These are phyloP conservation scores for Eutypa lata DNA, from an alignment of 2,329 filamentous ascomycete species.

Conservation along the genomic window DNA sequence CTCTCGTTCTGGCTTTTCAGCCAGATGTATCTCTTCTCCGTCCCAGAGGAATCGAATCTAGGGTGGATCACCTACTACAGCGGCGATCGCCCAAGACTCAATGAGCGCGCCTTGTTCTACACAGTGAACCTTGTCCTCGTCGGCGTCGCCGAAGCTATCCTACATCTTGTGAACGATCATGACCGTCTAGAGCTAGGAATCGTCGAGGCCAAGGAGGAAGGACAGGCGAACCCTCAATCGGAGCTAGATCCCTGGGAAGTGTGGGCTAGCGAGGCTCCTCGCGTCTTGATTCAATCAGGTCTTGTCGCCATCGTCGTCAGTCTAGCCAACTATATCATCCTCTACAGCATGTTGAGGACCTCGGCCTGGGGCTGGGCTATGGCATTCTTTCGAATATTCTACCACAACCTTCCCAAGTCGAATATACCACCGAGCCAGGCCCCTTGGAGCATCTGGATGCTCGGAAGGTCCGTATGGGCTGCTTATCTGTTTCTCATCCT, in stretches of 20 bases:
- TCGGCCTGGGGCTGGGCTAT: constrained; percentile 68
- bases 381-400: constrained; percentile 67
- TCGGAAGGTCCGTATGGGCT: constrained; percentile 56
- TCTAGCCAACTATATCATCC: constrained; percentile 43
- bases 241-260: constrained; percentile 23
- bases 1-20: constrained; percentile 77
- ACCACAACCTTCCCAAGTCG: constrained; percentile 67
- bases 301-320: constrained; percentile 33
- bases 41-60: constrained; percentile 57
- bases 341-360: constrained; percentile 64
- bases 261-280: constrained; percentile 40
- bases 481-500: constrained; percentile 66
- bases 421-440: constrained; percentile 58
- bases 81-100: constrained; percentile 71
- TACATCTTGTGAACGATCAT: constrained; percentile 71
- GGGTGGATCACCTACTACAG: constrained; percentile 70
- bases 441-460: constrained; percentile 55
- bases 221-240: constrained; percentile 12
- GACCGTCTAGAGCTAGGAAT: constrained; percentile 60
- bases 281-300: constrained; percentile 19
- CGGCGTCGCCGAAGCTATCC: constrained; percentile 64
- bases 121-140: constrained; percentile 67
- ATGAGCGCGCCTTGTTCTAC: constrained; percentile 83
- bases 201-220: constrained; percentile 25
- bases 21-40: constrained; percentile 76